phyloP scores from a whole-genome alignment of 306 rosid species.

The Comarum palustre region DNA sequence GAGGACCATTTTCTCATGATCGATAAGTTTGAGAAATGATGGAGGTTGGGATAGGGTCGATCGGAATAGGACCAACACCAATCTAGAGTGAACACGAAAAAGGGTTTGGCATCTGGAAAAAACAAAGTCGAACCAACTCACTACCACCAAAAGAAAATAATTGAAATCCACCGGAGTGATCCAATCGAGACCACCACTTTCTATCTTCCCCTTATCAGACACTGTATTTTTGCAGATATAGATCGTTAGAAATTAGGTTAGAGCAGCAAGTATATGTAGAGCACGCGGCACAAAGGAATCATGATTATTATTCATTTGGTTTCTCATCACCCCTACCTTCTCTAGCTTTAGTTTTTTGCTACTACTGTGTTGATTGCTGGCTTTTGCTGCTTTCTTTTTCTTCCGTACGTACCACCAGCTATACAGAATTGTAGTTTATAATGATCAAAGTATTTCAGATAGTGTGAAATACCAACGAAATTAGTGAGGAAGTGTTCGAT shows the following conservation, averaged over 20 bases:
- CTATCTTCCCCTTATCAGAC: background rate
- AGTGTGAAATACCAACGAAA: background rate
- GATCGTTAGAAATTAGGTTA: background rate
- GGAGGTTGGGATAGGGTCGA: background rate
- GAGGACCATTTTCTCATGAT: slow-evolving; percentile 6
- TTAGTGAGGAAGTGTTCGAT: background rate
- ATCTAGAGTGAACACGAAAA: background rate
- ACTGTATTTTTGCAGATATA: background rate
- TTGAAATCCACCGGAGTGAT: background rate
- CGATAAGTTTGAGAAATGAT: background rate
- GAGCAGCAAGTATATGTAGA: background rate
- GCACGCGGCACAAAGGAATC: background rate
- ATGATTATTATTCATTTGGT: background rate
- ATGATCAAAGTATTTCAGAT: background rate
- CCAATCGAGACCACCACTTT: slow-evolving; percentile 1
- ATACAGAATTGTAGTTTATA: background rate
- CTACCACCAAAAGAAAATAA: background rate
- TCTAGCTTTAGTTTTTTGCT: background rate
- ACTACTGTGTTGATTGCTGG: background rate
- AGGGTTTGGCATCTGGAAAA: background rate
- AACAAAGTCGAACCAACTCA: background rate
- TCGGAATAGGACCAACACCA: background rate
- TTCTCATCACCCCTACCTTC: background rate
- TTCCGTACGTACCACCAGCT: background rate
- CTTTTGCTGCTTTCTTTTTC: background rate